Evolutionary conservation across 768 basidiomycete genomes (phyloP).

Genomic region (Naganishia antarctica): DNA sequence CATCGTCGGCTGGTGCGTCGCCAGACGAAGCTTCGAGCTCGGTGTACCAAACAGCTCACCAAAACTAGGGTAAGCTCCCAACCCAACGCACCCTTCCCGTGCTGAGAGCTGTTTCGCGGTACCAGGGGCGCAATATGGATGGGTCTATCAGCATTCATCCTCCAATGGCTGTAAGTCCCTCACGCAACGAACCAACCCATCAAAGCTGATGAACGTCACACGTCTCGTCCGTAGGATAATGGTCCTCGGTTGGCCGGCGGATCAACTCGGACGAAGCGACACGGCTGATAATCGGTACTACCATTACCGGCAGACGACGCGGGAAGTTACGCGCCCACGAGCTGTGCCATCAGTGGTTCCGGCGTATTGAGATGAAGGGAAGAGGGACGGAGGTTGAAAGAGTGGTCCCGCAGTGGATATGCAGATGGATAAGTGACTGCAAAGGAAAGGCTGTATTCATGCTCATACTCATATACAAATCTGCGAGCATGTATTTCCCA

Average conservation of each 20-base stretch:
- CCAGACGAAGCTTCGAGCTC: constrained; percentile 38
- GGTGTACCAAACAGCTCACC: constrained; percentile 27
- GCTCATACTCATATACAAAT: no score
- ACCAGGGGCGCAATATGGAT: constrained; percentile 44
- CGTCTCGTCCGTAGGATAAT: constrained; percentile 31
- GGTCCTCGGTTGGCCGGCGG: constrained; percentile 41
- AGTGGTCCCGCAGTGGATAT: background rate
- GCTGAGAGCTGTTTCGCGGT: no score
- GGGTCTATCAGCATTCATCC: constrained; percentile 40
- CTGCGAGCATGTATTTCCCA: no score
- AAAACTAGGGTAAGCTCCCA: constrained; percentile 44
- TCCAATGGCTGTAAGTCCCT: constrained; percentile 39
- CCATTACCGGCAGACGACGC: constrained; percentile 48
- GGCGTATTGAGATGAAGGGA: no score
- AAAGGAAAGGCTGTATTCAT: no score
- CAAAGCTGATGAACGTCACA: no score
- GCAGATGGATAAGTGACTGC: no score
- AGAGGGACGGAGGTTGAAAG: background rate
- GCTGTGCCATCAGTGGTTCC: no score
- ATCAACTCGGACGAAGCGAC: constrained; percentile 40
- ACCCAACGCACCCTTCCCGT: no score
- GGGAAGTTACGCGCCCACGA: constrained; percentile 38
- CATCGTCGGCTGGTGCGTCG: constrained; percentile 47
- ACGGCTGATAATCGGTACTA: constrained; percentile 43
- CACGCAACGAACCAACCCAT: no score